Base-by-base conservation (phyloP, 2,329 filamentous ascomycete species). In the Arthroderma sp. region DNA sequence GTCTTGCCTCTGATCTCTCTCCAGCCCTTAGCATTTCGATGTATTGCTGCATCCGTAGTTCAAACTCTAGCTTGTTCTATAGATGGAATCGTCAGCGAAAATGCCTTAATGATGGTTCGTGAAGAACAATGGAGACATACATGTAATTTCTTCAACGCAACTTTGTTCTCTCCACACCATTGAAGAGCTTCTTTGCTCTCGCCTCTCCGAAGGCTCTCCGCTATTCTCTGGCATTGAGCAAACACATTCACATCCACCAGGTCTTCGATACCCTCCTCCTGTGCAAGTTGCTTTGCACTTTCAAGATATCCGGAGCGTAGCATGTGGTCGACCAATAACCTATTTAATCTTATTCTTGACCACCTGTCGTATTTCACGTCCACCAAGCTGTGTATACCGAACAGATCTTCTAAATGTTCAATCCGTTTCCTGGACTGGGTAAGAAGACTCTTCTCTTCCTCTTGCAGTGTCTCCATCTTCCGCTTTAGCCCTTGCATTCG, bases 81-180 rank as follows among this genome's bases (percentile, higher is more conserved):
- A 41, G 19, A 21, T 44, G 37, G 8, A 35, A 13, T 13, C n/a
- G 54, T 44, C n/a, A 55, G 33, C 7, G 38, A 37, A 15, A 13
- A 7, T 7, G n/a, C 7, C n/a, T 37, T 37, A n/a, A 9, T 13
- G 8, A 37, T 23, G n/a, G 7, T 15, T 1, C 23, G 23, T 19
- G 9, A 21, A 15, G 23, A 23, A 15, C 17, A 9, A 41, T 8
- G 23, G 31, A 19, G 38, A 54, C 81, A 61, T 70, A 88, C 87
- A 70, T 88, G 85, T 72, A 88, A 86, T 77, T 93, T 95, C 67
- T 90, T 87, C 59, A 98, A 74, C 61, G 91, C 87, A 66, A 91
- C 91, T 72, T 94, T 93, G 71, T 96, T 95, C 66, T 97, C 91
- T 15, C 79, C 82, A 70, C 93, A 96, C 93, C 93, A 98, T 11